Evolutionary conservation across 331 rosid genomes (phyloP).

Genomic region (Acacia concinna): DNA sequence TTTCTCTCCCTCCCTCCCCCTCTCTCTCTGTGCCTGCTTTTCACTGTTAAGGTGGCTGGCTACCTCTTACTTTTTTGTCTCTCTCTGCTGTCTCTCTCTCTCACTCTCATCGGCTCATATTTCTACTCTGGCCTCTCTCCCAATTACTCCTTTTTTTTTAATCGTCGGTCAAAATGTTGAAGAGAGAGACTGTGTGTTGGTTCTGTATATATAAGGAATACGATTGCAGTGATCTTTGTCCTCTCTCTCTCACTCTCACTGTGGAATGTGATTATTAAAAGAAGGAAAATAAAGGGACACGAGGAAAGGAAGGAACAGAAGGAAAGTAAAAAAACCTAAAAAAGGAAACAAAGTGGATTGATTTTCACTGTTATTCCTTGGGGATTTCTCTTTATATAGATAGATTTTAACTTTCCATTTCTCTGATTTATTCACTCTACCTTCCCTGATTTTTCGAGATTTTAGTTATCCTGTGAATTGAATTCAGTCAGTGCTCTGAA

Average conservation of each 20-base stretch:
- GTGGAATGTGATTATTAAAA: not conserved
- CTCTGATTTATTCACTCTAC: not conserved
- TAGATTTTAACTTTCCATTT: not conserved
- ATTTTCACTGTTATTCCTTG: not conserved
- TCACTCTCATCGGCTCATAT: not conserved
- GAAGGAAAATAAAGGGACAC: not conserved
- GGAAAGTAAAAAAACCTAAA: not conserved
- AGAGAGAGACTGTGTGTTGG: not conserved
- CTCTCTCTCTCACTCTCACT: not conserved
- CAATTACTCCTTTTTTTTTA: not conserved
- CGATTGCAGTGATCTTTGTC: not conserved
- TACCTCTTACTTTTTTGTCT: slow-evolving; percentile 18
- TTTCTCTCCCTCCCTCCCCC: not conserved
- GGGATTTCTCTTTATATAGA: not conserved
- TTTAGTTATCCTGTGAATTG: not conserved
- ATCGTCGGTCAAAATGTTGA: not conserved
- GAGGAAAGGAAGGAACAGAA: too few relatives aligned
- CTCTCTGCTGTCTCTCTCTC: not conserved
- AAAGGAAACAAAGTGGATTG: not conserved
- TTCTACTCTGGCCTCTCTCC: not conserved
- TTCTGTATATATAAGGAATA: not conserved
- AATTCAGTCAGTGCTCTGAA: not conserved
- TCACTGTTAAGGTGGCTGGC: slow-evolving; percentile 28
- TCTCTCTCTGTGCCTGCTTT: not conserved
- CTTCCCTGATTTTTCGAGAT: not conserved